Conservation (phyloP, 306 rosid genomes). For the Trifolium fragiferum region DNA sequence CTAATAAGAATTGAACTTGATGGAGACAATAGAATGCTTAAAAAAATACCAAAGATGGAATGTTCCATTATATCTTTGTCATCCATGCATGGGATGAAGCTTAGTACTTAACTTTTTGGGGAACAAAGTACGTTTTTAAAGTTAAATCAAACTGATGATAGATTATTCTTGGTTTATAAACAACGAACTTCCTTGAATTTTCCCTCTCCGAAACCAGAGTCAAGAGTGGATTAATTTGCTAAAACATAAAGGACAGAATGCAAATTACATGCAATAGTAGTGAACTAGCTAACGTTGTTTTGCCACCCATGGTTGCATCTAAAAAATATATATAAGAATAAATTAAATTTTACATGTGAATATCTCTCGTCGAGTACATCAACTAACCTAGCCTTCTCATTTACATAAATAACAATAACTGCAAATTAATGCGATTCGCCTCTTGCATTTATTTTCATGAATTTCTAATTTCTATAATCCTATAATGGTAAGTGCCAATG, state of each 20-base stretch:
- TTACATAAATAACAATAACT: slow-evolving; percentile 34
- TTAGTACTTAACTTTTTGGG: not conserved
- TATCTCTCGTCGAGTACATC: slow-evolving; percentile 12
- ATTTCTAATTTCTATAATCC: slow-evolving; percentile 33
- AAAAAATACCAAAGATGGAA: not conserved
- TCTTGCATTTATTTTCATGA: slow-evolving; percentile 17
- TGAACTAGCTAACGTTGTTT: not conserved
- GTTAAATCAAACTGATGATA: not conserved
- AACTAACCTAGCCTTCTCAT: slow-evolving; percentile 38
- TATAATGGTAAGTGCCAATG: slow-evolving; percentile 8
- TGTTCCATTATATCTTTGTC: not conserved
- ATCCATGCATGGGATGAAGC: too few species aligned
- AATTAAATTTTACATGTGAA: slow-evolving; percentile 41
- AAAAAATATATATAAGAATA: slow-evolving; percentile 9
- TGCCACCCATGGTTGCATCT: not conserved
- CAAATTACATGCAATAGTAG: not conserved
- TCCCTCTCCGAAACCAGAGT: not conserved
- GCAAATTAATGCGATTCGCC: not conserved
- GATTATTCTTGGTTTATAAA: not conserved
- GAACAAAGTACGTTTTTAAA: not conserved
- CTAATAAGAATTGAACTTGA: not conserved
- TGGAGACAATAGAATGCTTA: not conserved
- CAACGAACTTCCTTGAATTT: not conserved
- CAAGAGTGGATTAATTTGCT: not conserved
- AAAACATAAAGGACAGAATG: not conserved